Conservation (phyloP, 2,329 filamentous ascomycete genomes). For the Verticillium longisporum region DNA sequence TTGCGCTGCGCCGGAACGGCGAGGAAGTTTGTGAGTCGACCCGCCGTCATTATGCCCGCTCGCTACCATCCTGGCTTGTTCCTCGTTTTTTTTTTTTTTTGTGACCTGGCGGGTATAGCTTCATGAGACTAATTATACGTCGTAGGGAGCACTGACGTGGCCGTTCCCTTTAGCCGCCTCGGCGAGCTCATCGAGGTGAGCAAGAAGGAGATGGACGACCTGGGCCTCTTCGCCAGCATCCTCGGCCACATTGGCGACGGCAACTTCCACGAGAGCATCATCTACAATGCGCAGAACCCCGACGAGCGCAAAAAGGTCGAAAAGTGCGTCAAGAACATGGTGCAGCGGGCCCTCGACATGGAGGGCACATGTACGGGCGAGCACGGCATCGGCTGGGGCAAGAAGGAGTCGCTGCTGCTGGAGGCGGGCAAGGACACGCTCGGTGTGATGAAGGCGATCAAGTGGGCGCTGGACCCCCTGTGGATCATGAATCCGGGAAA, state of each 20-base stretch:
- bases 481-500: conserved; percentile 93
- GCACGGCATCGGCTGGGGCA: conserved; percentile 79
- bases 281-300: conserved; percentile 69
- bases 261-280: conserved; percentile 90
- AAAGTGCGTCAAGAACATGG: conserved; percentile 81
- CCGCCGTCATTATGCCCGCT: not conserved
- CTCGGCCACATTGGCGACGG: conserved; percentile 89
- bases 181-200: conserved; percentile 74
- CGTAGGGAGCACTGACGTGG: conserved; percentile 72
- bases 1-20: conserved; percentile 58
- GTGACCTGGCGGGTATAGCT: too few relatives aligned
- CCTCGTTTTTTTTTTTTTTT: not conserved
- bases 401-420: conserved; percentile 71
- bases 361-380: conserved; percentile 90
- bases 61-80: not conserved
- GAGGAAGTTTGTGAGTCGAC: conserved; percentile 64
- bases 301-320: conserved; percentile 71
- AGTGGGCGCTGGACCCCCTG: conserved; percentile 72
- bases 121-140: too few relatives aligned
- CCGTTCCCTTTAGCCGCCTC: conserved; percentile 69
- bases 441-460: conserved; percentile 78
- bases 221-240: conserved; percentile 81
- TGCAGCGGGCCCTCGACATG: conserved; percentile 85
- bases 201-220: conserved; percentile 80
- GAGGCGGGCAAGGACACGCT: conserved; percentile 78